phyloP scores from a whole-genome alignment of 768 basidiomycete species.

The Leccinum boreale region DNA sequence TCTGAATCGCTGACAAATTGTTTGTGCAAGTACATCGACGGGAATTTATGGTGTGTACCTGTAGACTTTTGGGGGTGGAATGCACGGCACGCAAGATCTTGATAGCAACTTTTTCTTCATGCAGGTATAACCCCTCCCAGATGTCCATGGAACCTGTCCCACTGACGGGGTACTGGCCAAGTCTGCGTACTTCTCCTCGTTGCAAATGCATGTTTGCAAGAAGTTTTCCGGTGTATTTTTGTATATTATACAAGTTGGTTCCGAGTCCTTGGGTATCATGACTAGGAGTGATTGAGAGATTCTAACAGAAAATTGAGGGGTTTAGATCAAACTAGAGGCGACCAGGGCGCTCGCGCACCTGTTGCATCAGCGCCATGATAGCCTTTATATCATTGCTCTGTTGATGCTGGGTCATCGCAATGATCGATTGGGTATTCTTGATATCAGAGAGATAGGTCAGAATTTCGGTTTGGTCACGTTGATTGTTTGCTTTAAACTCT shows the following conservation, averaged over 20 bases:
- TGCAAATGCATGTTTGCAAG: conserved; percentile 49
- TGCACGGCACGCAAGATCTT: conserved; percentile 53
- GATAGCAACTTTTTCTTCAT: conserved; percentile 53
- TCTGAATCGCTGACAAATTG: conserved; percentile 41
- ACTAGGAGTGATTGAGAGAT: conserved; percentile 16
- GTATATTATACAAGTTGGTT: conserved; percentile 49
- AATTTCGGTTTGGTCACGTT: conserved; percentile 44
- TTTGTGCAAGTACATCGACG: conserved; percentile 2
- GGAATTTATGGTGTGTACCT: conserved; percentile 30
- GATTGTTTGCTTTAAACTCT: conserved; percentile 36
- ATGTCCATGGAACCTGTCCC: conserved; percentile 55
- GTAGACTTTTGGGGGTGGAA: conserved; percentile 41
- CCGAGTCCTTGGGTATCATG: conserved; percentile 41
- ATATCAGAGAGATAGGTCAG: conserved; percentile 44
- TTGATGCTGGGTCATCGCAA: conserved; percentile 31
- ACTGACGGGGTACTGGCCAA: conserved; percentile 47
- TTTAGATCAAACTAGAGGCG: background rate
- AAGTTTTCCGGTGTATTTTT: conserved; percentile 42
- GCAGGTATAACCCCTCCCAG: conserved; percentile 53
- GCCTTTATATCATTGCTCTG: conserved; percentile 34
- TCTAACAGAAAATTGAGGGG: conserved; percentile 20
- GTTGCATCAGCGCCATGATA: conserved; percentile 52
- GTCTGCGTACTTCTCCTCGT: conserved; percentile 49
- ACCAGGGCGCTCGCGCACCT: conserved; percentile 27
- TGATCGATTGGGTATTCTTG: conserved; percentile 37